These are phyloP conservation scores for Priceomyces medius DNA, from an alignment of 805 yeast genomes.

Conservation along the genomic window DNA sequence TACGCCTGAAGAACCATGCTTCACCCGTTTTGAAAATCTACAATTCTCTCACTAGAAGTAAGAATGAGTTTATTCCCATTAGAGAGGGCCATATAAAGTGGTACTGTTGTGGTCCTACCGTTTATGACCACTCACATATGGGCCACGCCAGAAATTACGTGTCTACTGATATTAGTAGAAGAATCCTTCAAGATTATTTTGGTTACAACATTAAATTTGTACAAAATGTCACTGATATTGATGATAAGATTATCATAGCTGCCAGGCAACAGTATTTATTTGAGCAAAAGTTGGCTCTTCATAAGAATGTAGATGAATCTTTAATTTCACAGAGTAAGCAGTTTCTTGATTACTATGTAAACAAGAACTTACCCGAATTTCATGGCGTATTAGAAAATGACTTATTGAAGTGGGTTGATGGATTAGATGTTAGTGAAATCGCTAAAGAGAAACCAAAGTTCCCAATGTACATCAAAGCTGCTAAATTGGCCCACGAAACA, in stretches of 20 bases:
- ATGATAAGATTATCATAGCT: conserved; percentile 91
- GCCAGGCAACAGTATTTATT: conserved; percentile 88
- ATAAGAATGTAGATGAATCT: conserved; percentile 28
- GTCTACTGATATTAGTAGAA: conserved; percentile 86
- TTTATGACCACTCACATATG: conserved; percentile 94
- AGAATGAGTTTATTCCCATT: conserved; percentile 74
- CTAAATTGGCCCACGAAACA: conserved; percentile 49
- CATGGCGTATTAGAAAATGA: conserved; percentile 24
- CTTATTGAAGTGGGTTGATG: conserved; percentile 51
- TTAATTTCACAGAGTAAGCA: conserved; percentile 38
- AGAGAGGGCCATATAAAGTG: conserved; percentile 70
- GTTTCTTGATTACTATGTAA: conserved; percentile 51
- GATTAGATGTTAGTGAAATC: conserved; percentile 50
- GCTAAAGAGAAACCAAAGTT: conserved; percentile 72
- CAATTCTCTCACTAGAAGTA: conserved; percentile 81
- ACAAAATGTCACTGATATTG: conserved; percentile 98
- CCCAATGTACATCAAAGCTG: conserved; percentile 77
- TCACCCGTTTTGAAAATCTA: conserved; percentile 55
- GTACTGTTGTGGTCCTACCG: conserved; percentile 99
- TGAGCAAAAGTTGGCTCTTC: conserved; percentile 47
- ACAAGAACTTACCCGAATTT: conserved; percentile 53
- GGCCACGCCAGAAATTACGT: conserved; percentile 98
- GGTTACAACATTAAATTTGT: conserved; percentile 86
- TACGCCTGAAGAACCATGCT: conserved; percentile 3
- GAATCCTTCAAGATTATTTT: conserved; percentile 86